Evolutionary conservation across 805 yeast genomes (phyloP).

Genomic region (Wickerhamomyces xylosicus): DNA sequence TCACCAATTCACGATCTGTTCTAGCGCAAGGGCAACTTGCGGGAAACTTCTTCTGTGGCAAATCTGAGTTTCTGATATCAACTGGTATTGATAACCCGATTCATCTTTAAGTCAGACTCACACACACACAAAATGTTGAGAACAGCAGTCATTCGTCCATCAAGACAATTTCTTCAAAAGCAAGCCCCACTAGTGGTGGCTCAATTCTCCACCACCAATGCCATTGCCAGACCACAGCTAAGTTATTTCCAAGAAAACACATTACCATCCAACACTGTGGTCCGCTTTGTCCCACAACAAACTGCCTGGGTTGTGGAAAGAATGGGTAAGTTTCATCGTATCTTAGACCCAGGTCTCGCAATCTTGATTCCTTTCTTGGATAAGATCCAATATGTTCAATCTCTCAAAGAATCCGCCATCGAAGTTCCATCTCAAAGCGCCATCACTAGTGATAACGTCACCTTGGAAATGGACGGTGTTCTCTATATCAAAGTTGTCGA

Average conservation of each 20-base stretch:
- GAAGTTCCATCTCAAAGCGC: conserved; percentile 81
- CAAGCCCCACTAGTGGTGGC: neutral
- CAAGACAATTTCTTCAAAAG: neutral
- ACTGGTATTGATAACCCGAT: too few species aligned
- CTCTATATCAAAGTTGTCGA: conserved; percentile 69
- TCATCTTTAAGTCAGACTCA: too few species aligned
- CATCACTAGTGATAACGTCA: conserved; percentile 78
- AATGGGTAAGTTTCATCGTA: conserved; percentile 72
- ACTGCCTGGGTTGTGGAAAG: conserved; percentile 87
- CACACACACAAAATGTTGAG: neutral
- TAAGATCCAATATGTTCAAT: conserved; percentile 71
- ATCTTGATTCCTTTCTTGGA: conserved; percentile 64
- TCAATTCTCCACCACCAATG: conserved; percentile 5
- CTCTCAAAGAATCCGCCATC: conserved; percentile 74
- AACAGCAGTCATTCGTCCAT: neutral
- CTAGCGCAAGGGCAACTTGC: too few species aligned
- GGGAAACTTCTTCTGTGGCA: too few species aligned
- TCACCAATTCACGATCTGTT: too few species aligned
- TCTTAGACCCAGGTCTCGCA: conserved; percentile 70
- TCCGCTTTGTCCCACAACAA: conserved; percentile 81
- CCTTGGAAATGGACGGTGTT: conserved; percentile 78
- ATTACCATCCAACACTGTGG: conserved; percentile 65
- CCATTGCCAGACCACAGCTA: neutral
- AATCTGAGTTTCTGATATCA: too few species aligned
- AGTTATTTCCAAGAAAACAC: conserved; percentile 52